Evolutionary conservation across 192 early-diverging fungal genomes (phyloP).

Genomic region (Martensiomyces pterosporus): DNA sequence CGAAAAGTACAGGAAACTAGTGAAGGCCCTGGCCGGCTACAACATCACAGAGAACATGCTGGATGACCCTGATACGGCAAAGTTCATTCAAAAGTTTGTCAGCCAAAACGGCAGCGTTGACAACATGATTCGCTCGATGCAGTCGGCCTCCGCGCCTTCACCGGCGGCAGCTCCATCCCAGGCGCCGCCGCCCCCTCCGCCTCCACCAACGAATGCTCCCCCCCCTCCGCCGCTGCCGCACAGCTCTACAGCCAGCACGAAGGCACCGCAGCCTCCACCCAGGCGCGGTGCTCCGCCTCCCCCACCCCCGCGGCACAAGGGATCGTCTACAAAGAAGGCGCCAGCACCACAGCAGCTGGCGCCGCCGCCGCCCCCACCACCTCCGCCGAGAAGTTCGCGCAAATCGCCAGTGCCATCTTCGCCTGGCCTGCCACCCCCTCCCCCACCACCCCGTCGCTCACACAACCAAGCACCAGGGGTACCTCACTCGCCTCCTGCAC

Average conservation of each 20-base stretch:
- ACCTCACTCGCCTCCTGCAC: conserved; percentile 2
- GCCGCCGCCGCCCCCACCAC: conserved; percentile 8
- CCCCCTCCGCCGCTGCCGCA: not conserved
- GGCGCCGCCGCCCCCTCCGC: conserved; percentile 35
- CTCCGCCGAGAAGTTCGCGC: conserved; percentile 15
- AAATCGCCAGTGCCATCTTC: conserved; percentile 13
- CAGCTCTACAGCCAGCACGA: conserved; percentile 5
- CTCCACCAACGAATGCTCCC: conserved; percentile 11
- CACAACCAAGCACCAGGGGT: conserved; percentile 4
- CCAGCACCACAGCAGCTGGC: not conserved
- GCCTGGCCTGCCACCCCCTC: conserved; percentile 12
- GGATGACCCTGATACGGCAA: conserved; percentile 61
- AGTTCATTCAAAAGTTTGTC: conserved; percentile 68
- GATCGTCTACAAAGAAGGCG: not conserved
- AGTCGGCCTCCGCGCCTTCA: conserved; percentile 14
- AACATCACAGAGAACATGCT: conserved; percentile 62
- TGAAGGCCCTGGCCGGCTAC: conserved; percentile 63
- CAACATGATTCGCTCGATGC: conserved; percentile 43
- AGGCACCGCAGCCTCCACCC: conserved; percentile 13
- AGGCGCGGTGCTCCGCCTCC: conserved; percentile 17
- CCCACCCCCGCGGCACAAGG: conserved; percentile 20
- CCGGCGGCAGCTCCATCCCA: conserved; percentile 13
- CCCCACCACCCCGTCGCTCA: conserved; percentile 16
- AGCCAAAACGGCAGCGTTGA: conserved; percentile 59
- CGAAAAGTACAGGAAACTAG: conserved; percentile 66